Evolutionary conservation across 176 grass and related monocot genomes (phyloP).

Genomic region (Leersia perrieri): DNA sequence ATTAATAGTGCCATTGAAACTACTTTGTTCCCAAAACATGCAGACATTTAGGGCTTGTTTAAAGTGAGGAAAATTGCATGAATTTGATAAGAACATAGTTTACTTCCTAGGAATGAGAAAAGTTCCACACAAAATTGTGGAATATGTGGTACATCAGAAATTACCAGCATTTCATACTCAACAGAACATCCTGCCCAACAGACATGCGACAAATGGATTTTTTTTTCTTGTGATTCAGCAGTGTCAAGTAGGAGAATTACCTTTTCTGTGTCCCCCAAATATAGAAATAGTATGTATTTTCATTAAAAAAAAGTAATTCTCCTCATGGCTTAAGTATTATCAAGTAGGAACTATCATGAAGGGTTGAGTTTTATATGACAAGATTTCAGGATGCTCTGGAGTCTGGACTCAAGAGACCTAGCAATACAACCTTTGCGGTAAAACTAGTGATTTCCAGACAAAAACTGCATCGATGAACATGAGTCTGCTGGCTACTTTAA

Average conservation of each 20-base stretch:
- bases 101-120: not conserved
- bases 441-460: not conserved
- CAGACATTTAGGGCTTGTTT: not conserved
- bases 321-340: not conserved
- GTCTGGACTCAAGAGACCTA: not conserved
- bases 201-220: not conserved
- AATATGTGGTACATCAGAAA: not conserved
- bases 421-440: not conserved
- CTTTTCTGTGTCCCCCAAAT: too few relatives aligned
- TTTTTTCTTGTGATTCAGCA: not conserved
- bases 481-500: not conserved
- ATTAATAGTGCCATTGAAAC: not conserved
- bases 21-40: not conserved
- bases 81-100: not conserved
- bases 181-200: not conserved
- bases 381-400: not conserved
- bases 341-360: not conserved
- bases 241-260: not conserved
- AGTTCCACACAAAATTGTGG: not conserved
- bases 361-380: not conserved
- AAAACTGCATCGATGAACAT: not conserved
- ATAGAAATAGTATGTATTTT: not conserved
- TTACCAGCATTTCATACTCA: not conserved
- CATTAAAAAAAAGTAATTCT: not conserved
- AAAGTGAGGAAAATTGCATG: not conserved